Conservation (phyloP, 2,329 filamentous ascomycete species). For the Colletotrichum endophyticum region DNA sequence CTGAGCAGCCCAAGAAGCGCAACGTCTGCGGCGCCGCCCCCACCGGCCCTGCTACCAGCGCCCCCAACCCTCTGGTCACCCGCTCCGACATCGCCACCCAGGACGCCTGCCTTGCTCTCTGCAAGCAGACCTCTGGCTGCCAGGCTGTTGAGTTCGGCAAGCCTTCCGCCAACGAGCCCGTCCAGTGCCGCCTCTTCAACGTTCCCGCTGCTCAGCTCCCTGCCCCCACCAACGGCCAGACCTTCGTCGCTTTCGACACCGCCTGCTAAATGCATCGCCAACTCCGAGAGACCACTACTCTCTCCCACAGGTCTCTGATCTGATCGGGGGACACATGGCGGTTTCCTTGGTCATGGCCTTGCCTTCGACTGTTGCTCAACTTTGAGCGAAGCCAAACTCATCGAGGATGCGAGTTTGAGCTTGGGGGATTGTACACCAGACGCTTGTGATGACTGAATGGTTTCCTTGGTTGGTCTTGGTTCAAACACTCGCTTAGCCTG, state of each 20-base stretch:
- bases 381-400: not conserved
- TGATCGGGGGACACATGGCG: not conserved
- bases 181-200: constrained; percentile 13
- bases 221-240: constrained; percentile 5
- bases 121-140: constrained; percentile 22
- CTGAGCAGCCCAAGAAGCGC: not conserved
- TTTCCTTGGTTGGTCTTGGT: not conserved
- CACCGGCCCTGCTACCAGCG: constrained; percentile 1
- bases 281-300: not conserved
- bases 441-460: not conserved
- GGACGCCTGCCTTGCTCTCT: constrained; percentile 10
- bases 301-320: not conserved
- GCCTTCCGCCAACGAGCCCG: not conserved
- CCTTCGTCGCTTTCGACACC: constrained; percentile 6
- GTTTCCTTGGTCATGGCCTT: not conserved
- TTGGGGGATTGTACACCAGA: not conserved
- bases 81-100: constrained; percentile 4
- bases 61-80: not conserved
- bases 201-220: constrained; percentile 9
- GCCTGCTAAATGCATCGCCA: not conserved
- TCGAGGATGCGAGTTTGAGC: not conserved
- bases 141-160: constrained; percentile 33
- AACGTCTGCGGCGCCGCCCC: constrained; percentile 12
- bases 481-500: not conserved
- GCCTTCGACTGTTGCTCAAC: not conserved